These are phyloP conservation scores for Agarophyton chilense DNA, from an alignment of 23 red algal genomes.

Conservation along the genomic window DNA sequence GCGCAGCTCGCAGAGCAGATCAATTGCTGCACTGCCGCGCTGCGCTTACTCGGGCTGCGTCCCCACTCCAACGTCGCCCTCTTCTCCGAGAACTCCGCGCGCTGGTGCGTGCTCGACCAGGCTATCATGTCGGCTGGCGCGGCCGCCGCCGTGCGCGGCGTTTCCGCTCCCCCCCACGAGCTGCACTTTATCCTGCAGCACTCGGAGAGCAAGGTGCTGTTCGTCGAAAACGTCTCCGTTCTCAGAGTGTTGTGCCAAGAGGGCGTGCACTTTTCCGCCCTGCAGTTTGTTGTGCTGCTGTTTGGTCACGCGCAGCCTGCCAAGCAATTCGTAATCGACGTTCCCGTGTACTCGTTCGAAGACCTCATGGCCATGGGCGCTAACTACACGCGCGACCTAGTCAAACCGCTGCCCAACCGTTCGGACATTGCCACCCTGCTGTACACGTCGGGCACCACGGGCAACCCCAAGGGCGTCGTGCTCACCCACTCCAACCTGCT, in stretches of 20 bases:
- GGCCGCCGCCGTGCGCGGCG: conserved; percentile 90
- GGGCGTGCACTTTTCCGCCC: neutral
- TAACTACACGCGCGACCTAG: neutral
- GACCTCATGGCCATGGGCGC: conserved; percentile 58
- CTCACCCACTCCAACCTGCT: conserved; percentile 92
- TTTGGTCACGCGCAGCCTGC: conserved; percentile 54
- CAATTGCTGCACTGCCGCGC: conserved; percentile 53
- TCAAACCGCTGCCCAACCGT: neutral
- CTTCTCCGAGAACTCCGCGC: conserved; percentile 89
- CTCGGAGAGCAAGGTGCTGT: conserved; percentile 69
- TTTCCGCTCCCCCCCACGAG: conserved; percentile 82
- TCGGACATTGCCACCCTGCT: conserved; percentile 82
- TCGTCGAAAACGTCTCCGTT: conserved; percentile 70
- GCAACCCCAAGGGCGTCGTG: conserved; percentile 87
- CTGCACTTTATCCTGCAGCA: conserved; percentile 84
- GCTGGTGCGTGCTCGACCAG: conserved; percentile 88
- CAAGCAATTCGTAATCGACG: neutral
- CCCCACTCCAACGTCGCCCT: conserved; percentile 67
- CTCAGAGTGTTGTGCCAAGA: conserved; percentile 50
- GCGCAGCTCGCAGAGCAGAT: conserved; percentile 49
- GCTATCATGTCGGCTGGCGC: conserved; percentile 84
- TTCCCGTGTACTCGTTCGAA: conserved; percentile 72
- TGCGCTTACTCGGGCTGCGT: conserved; percentile 61
- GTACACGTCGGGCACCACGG: conserved; percentile 96
- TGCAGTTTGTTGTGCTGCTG: conserved; percentile 80